A percentile compares a stretch with the other conserved stretches of the same genome.
Evolutionary conservation across 148 eudicot species (phyloP).

Genomic region (Cornus suecica): DNA sequence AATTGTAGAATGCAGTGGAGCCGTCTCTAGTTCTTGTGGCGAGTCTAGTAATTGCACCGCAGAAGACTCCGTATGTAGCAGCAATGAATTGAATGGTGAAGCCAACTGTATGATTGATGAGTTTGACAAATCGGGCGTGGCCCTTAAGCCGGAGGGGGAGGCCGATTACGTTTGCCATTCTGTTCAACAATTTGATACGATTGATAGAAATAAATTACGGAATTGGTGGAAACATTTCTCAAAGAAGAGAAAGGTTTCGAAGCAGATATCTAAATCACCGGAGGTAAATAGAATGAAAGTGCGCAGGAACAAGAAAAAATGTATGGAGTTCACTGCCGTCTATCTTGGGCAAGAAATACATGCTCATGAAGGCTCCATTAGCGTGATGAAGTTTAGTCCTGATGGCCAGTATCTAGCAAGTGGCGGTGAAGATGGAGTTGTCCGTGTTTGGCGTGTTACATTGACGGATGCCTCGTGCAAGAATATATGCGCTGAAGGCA

Average conservation of each 20-base stretch:
- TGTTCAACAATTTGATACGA: neutral
- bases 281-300: slow-evolving; percentile 33
- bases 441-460: slow-evolving; percentile 64
- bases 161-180: neutral
- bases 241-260: slow-evolving; percentile 26
- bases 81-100: slow-evolving; percentile 33
- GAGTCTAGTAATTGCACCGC: slow-evolving; percentile 13
- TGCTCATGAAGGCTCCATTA: slow-evolving; percentile 68
- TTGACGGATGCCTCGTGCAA: slow-evolving; percentile 23
- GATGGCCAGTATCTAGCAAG: slow-evolving; percentile 79
- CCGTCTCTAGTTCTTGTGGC: slow-evolving; percentile 30
- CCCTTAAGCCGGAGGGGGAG: slow-evolving; percentile 7
- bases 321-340: slow-evolving; percentile 53
- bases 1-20: slow-evolving; percentile 30
- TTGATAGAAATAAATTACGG: slow-evolving; percentile 32
- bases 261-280: slow-evolving; percentile 2
- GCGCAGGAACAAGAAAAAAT: slow-evolving; percentile 40
- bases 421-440: slow-evolving; percentile 81
- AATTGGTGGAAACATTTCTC: slow-evolving; percentile 50
- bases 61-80: slow-evolving; percentile 8
- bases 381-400: slow-evolving; percentile 85
- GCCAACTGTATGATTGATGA: slow-evolving; percentile 37
- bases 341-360: slow-evolving; percentile 56
- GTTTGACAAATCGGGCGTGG: neutral
- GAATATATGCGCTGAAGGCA: slow-evolving; percentile 6